Evolutionary conservation across 2,329 filamentous ascomycete genomes (phyloP), one percentile per base, ranked within the genome.

Genomic region (Aspergillus carbonarius): DNA sequence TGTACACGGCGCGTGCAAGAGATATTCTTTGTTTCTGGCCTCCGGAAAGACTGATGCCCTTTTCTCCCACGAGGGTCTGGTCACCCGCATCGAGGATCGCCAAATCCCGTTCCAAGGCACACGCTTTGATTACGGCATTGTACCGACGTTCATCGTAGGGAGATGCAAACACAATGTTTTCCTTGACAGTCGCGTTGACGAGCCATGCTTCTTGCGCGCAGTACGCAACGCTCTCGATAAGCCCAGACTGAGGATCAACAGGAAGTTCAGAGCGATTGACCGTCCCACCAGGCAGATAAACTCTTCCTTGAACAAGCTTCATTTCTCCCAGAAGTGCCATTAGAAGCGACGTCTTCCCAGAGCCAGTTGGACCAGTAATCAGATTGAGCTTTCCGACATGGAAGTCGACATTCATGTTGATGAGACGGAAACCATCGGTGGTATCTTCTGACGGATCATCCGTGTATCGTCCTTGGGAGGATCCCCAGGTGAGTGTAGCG

Each of bases 21-120:
- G 93, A 97, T 53, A 99, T 98, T 59, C 95, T 88, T 76, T 99
- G 95, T 77, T 98, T 98, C 77, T 99, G 95, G 6, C 95, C 95
- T 63, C 95, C 95, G 6, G 95, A 99, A 13, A 99, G 85, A 15
- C 93, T 93, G 62, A 99, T 96, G 34, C 95, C 95, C 77, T 98
- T 99, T 73, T 99, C 95, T 53, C 95, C 95, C 32, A 99, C 95
- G 20, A 97, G 79, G 0, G 95, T 98, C 74, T 96, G 87, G 72
- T 99, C 95, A 40, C 95, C 95, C 60, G 88, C 87, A 73, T 97
- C 93, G 1, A 99, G 85, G 42, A 98, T 96, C 63, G 96, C 87
- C 13, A 99, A 82, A 72, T 99, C 95, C 54, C 91, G 89, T 72
- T 96, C 90, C 56, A 99, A 79, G 2, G 92, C 93, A 75, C 95